Evolutionary conservation across 345 rosid species (phyloP), one percentile per base, ranked within the genome.

Genomic region (Firmiana major): DNA sequence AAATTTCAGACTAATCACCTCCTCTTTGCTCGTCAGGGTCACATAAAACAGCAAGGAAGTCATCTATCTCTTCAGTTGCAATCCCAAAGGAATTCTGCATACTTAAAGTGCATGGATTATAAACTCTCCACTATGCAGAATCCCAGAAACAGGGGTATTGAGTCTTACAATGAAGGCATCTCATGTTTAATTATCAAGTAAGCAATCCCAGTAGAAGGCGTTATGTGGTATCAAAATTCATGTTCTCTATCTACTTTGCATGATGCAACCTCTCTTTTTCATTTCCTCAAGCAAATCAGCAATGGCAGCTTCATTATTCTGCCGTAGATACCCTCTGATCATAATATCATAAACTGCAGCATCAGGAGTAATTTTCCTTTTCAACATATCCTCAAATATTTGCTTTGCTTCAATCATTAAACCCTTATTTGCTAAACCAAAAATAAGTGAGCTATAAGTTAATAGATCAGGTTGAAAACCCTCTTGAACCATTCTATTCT

Each of bases 351-450:
- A 84, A 69, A 87, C 82, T 64, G 60, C 75, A 1, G 79, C 71
- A 75, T 87, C 89, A 62, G 89, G 87, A 34, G 31, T 43, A 9
- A 84, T 73, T 78, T 71, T 82, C 10, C 57, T 81, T 75, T 75
- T 81, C 81, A 87, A 45, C 87, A 87, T 83, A 10, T 83, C 86
- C 0, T 83, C 83, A 5, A 87, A 84, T 59, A 84, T 81, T 54
- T 87, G 86, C 71, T 79, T 83, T 36, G 89, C 89, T 63, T 87
- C 87, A 1, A 84, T 75, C 83, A 84, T 84, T 75, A 84, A 73
- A 17, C 86, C 85, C 65, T 86, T 84, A 42, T 53, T 75, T 53
- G 82, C 77, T 79, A 83, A 79, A 60, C 87, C 89, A 42, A 71
- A 81, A 79, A 87, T 77, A 67, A 87, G 83, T 10, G 89, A 81